Evolutionary conservation across 768 basidiomycete genomes (phyloP), one percentile per base, ranked within the genome.

Genomic region (Calocybe gangraenosa): DNA sequence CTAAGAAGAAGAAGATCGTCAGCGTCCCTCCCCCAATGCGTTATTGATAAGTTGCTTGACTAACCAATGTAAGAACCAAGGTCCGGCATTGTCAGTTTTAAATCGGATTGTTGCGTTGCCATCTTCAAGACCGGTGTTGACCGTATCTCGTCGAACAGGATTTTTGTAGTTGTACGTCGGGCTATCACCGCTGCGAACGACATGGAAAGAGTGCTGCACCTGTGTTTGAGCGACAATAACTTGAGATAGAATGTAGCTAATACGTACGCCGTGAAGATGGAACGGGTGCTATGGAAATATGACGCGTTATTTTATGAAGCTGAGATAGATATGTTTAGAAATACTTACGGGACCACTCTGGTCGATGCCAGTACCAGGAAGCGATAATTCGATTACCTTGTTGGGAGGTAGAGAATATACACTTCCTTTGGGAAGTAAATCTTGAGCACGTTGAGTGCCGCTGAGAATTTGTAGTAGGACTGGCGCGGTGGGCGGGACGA

Each of bases 391-490:
- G 40, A 80, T 65, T 21, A 68, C 63, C 39, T 71, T 62, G 53
- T 77, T 73, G 3, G 56, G 45, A 0, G 74, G 73, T 9, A 80
- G 53, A 10, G 59, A 54, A 45, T 68, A 74, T 4, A 77, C 65
- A 15, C 64, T 60, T 13, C 72, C 74, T 1, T 58, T 31, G 0
- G 68, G 63, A 3, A 69, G 59, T 17, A 76, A 52, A n/a, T 68
- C 65, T 18, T 67, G 60, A 0, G 72, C 66, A 2, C 42, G 48
- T 13, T 61, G 57, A 5, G 66, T 60, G 6, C 75, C 74, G 48
- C 70, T 74, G 10, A 78, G 51, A 36, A 78, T 72, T 50, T 78
- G 74, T 11, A 78, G 61, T 7, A 80, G 58, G 1, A 74, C 72
- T 1, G 76, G 76, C 1, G 67, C 63, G 14, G 60, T 61, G 0